phyloP scores from a whole-genome alignment of 345 rosid genomes.

The Eutrema heterophyllum region DNA sequence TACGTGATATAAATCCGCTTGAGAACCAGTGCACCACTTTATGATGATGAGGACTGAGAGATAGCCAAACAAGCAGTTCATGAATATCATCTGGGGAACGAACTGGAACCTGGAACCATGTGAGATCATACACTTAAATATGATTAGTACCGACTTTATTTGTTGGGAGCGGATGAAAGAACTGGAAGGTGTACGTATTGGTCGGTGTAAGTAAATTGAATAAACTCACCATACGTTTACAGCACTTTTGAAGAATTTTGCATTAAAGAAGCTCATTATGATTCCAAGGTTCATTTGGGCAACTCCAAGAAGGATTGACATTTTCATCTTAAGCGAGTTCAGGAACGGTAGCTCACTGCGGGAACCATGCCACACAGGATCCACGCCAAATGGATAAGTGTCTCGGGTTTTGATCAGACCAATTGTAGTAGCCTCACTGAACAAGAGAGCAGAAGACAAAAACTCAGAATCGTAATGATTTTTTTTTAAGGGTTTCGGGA shows the following conservation, averaged over 20 bases:
- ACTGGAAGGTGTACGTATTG: background rate
- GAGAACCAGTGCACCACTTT: conserved; percentile 91
- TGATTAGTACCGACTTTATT: background rate
- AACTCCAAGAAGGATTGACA: conserved; percentile 97
- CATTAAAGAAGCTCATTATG: conserved; percentile 85
- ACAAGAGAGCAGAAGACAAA: conserved; percentile 3
- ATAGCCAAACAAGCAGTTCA: conserved; percentile 92
- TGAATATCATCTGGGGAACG: conserved; percentile 88
- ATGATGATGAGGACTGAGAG: conserved; percentile 72
- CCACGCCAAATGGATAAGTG: conserved; percentile 92
- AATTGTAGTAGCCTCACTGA: conserved; percentile 75
- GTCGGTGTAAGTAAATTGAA: background rate
- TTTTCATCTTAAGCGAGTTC: conserved; percentile 97
- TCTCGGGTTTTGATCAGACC: conserved; percentile 80
- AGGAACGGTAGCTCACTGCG: conserved; percentile 92
- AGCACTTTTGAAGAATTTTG: conserved; percentile 55
- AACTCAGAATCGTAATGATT: background rate
- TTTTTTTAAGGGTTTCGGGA: background rate
- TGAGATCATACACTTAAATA: background rate
- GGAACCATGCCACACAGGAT: conserved; percentile 91
- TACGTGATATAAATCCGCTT: conserved; percentile 88
- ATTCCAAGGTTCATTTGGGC: conserved; percentile 98
- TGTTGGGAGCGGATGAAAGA: background rate
- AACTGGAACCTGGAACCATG: conserved; percentile 79
- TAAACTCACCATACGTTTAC: conserved; percentile 63